These are phyloP conservation scores for Protomyces pachydermus DNA, from an alignment of 1,139 yeast genomes.

Conservation along the genomic window DNA sequence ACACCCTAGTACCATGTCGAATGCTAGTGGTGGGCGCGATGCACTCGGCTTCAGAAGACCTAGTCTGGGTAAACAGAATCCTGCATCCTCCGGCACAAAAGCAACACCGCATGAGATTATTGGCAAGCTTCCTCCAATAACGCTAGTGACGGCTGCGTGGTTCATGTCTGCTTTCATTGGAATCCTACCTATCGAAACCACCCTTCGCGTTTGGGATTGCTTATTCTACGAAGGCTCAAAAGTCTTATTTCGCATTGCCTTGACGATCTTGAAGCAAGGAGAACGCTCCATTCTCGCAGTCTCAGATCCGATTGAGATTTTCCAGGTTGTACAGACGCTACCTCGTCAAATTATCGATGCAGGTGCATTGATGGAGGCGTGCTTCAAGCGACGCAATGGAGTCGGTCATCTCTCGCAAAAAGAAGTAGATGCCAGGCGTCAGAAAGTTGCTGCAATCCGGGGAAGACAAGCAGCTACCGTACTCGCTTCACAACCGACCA, in stretches of 20 bases:
- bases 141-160: conserved; percentile 94
- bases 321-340: conserved; percentile 75
- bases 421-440: conserved; percentile 61
- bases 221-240: conserved; percentile 88
- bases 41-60: background rate
- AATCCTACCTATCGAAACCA: conserved; percentile 77
- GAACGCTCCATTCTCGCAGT: conserved; percentile 57
- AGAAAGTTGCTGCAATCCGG: conserved; percentile 6
- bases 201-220: conserved; percentile 89
- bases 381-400: conserved; percentile 70
- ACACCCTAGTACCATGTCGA: conserved; percentile 4
- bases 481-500: background rate
- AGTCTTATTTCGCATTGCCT: conserved; percentile 72
- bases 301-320: conserved; percentile 74
- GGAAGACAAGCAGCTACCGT: background rate
- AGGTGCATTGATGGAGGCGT: conserved; percentile 60
- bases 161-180: conserved; percentile 94
- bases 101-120: conserved; percentile 53
- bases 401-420: conserved; percentile 73
- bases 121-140: conserved; percentile 76
- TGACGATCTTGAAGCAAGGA: conserved; percentile 74
- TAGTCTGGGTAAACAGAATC: background rate
- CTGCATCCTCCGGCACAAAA: background rate
- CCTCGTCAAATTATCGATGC: conserved; percentile 75
- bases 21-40: background rate